Evolutionary conservation across 192 early-diverging fungal species (phyloP).

Genomic region (Coemansia sp.): DNA sequence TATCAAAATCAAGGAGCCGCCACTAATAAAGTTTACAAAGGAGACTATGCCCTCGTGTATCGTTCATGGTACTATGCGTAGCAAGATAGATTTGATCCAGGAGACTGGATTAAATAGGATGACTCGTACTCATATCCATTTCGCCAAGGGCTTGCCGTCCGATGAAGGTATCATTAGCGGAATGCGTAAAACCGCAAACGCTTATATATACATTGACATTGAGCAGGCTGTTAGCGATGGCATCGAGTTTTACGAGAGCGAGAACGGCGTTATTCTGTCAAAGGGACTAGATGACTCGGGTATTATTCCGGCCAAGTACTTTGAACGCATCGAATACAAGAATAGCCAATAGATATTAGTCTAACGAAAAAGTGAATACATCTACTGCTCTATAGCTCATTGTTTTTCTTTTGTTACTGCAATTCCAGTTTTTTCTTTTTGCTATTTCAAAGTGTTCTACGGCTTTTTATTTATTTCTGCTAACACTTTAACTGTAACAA

Average conservation of each 20-base stretch:
- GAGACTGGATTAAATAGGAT: slow-evolving; percentile 71
- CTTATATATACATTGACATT: slow-evolving; percentile 83
- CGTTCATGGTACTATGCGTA: slow-evolving; percentile 36
- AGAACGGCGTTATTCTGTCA: slow-evolving; percentile 81
- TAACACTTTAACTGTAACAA: slow-evolving; percentile 9
- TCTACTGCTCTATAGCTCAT: neutral
- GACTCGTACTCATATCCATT: slow-evolving; percentile 90
- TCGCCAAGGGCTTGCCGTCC: slow-evolving; percentile 70
- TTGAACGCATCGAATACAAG: slow-evolving; percentile 59
- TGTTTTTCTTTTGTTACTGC: neutral
- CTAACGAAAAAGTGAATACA: neutral
- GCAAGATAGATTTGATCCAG: slow-evolving; percentile 44
- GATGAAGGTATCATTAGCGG: slow-evolving; percentile 74
- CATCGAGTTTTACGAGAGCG: slow-evolving; percentile 74
- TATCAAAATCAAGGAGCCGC: slow-evolving; percentile 47
- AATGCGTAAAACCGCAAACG: slow-evolving; percentile 69
- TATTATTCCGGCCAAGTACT: slow-evolving; percentile 67
- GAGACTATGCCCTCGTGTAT: slow-evolving; percentile 31
- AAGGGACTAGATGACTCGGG: slow-evolving; percentile 66
- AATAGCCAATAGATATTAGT: neutral
- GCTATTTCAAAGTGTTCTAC: neutral
- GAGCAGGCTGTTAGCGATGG: slow-evolving; percentile 71
- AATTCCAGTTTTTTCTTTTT: neutral
- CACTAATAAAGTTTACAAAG: slow-evolving; percentile 31
- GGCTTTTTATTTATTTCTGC: neutral